These are phyloP conservation scores for Curvularia verruculosa DNA, from an alignment of 2,329 filamentous ascomycete genomes.

Conservation along the genomic window DNA sequence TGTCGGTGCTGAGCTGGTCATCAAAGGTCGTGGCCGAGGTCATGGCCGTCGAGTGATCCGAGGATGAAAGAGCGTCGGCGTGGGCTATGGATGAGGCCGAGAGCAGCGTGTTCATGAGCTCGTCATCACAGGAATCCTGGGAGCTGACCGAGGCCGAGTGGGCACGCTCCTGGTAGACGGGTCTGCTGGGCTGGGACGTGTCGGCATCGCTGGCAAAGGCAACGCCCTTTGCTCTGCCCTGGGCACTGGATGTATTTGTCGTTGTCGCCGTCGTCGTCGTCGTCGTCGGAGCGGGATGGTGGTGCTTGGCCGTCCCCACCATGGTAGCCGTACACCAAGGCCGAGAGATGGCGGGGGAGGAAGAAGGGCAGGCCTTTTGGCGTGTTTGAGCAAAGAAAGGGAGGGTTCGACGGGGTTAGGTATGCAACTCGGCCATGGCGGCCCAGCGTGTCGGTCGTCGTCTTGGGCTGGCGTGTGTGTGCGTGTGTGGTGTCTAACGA, in stretches of 20 bases:
- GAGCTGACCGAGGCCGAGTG: constrained; percentile 31
- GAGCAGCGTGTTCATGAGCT: constrained; percentile 34
- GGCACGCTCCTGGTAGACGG: constrained; percentile 6
- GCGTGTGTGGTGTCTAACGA: constrained; percentile 5
- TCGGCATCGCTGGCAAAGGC: constrained; percentile 30
- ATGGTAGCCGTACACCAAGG: constrained; percentile 18
- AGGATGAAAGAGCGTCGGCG: constrained; percentile 39
- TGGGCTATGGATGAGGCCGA: constrained; percentile 41
- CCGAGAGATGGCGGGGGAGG: constrained; percentile 4
- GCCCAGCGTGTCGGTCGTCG: constrained; percentile 3
- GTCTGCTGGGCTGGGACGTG: constrained; percentile 3
- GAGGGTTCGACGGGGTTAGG: not conserved
- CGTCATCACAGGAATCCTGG: constrained; percentile 8
- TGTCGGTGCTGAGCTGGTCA: constrained; percentile 27
- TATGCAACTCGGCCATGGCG: constrained; percentile 1
- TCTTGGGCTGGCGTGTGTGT: not conserved
- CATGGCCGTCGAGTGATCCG: constrained; percentile 42
- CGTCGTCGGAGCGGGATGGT: constrained; percentile 3
- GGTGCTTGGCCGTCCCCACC: constrained; percentile 28
- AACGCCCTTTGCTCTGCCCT: constrained; percentile 30
- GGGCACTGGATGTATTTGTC: constrained; percentile 16
- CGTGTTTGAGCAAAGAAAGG: constrained; percentile 4
- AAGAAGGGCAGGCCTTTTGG: constrained; percentile 1
- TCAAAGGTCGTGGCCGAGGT: constrained; percentile 43
- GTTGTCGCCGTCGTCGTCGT: constrained; percentile 11